Evolutionary conservation across 257 asterid species (phyloP), one percentile per base, ranked within the genome.

Genomic region (Solanum piurae): DNA sequence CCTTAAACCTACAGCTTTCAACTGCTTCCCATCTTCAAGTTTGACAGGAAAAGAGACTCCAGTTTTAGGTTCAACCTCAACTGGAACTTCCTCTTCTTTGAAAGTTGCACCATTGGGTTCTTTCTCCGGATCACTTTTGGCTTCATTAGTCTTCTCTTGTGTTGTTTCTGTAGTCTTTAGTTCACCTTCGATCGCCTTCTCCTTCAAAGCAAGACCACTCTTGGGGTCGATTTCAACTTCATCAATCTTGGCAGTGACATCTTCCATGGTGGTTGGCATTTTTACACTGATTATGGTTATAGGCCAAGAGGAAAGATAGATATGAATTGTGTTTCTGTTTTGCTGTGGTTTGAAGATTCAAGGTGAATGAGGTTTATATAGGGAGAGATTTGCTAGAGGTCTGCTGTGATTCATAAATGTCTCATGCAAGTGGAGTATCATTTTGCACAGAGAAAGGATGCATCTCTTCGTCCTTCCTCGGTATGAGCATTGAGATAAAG

Each of bases 1-100:
- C 91, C 98, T 92, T 90, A 94, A 88, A 62, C 98, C 97, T 60
- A 92, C 92, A 58, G 95, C 91, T 72, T 88, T 87, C 85, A 95
- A 92, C 86, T 89, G 90, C 90, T 92, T 95, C 82, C 94, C 94
- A 33, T 93, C 94, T 8, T 85, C 91, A 89, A 94, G 82, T 90
- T 21, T 88, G 52, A 91, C 94, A 29, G 96, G 94, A 79, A 95
- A 95, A 85, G 96, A 91, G 52, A 93, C 88, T 38, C 96, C 97
- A 20, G 95, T 93, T 79, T 91, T 94, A 49, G 93, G 89, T 86
- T 94, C 98, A 49, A 90, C 89, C 85, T 94, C 94, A 73, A 91
- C 94, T 1, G 95, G 93, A 60, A 91, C 93, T 23, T 92, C 92
- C 89, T 89, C 94, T 73, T 89, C 91, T 83, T 87, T 77, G 84